phyloP scores from a whole-genome alignment of 108 stramenopile genomes.

The Cyclotella sp. region DNA sequence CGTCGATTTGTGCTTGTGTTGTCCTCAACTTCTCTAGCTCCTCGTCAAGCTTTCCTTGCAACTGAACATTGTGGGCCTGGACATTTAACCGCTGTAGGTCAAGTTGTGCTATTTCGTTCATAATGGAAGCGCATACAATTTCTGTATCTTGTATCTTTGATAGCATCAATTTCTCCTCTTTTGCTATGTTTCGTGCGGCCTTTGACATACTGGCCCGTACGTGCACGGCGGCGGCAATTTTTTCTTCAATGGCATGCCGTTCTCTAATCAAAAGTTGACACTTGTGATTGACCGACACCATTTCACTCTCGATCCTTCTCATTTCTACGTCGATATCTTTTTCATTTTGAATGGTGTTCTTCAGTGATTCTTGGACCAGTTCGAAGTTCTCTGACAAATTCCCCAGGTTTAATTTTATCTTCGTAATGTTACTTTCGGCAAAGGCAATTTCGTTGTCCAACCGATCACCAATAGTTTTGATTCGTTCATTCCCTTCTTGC shows the following conservation, averaged over 20 bases:
- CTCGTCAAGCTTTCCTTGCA: slow-evolving; percentile 59
- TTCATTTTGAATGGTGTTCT: slow-evolving; percentile 72
- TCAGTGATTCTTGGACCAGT: slow-evolving; percentile 61
- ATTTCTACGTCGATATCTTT: slow-evolving; percentile 38
- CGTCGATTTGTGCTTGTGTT: slow-evolving; percentile 64
- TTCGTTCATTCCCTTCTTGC: slow-evolving; percentile 59
- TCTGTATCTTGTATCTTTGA: slow-evolving; percentile 67
- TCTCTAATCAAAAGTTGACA: slow-evolving; percentile 74
- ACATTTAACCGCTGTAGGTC: slow-evolving; percentile 77
- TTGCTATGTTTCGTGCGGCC: slow-evolving; percentile 67
- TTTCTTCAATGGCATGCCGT: slow-evolving; percentile 53
- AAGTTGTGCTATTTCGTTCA: slow-evolving; percentile 80
- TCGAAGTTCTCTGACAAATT: slow-evolving; percentile 46
- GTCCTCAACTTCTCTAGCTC: slow-evolving; percentile 49
- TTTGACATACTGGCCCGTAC: slow-evolving; percentile 73
- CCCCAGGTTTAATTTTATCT: slow-evolving; percentile 53
- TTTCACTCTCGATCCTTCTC: slow-evolving; percentile 41
- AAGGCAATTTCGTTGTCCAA: slow-evolving; percentile 65
- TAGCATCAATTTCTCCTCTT: slow-evolving; percentile 54
- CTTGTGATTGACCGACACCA: slow-evolving; percentile 41
- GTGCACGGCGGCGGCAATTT: slow-evolving; percentile 41
- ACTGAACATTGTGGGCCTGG: slow-evolving; percentile 68
- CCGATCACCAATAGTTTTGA: slow-evolving; percentile 52
- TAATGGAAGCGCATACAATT: slow-evolving; percentile 54
- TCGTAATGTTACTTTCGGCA: slow-evolving; percentile 60